Base-by-base conservation (phyloP, 805 yeast species). In the Lipomyces japonicus region DNA sequence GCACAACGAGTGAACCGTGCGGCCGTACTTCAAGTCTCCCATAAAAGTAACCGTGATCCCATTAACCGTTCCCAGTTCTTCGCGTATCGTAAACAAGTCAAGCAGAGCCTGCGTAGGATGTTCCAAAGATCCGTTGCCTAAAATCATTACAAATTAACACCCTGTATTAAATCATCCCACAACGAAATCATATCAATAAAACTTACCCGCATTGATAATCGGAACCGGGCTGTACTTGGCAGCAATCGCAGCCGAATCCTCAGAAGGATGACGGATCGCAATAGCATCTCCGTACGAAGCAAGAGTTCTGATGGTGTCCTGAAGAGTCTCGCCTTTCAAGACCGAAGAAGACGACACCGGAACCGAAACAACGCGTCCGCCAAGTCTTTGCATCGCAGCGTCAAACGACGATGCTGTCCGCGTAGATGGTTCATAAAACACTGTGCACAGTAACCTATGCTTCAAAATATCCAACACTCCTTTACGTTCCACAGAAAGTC, bases 311-410 rank as follows among this genome's bases (percentile, higher is more conserved):
- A 93, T 81, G 35, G 98, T 93, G 68, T 93, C 99, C 73, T 91
- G 97, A 65, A 93, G 76, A 39, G 97, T 86, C 76, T 93, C 99
- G 61, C 99, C 99, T 77, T 93, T 93, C 75, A 88, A 86, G 43
- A 90, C 96, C 22, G 96, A 87, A n/a, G 97, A 90, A 30, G 89
- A 77, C 58, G 79, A 81, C 53, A 93, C 85, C 56, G 86, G 77
- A 58, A 93, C 85, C 48, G 95, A 79, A 60, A 95, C 86, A 61
- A 89, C 95, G 71, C 96, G 81, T 67, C 99, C 99, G 69, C 99
- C 99, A 63, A 93, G 77, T 74, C 99, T 86, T 76, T 93, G 97
- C 98, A 93, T 93, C 53, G 99, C 99, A 63, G 96, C 96, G 69
- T 93, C 96, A 68, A 95, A 95, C 1, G 97, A 93, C 21, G 97